A percentile compares a stretch with the other conserved stretches of the same genome.
Conservation (phyloP, 345 rosid genomes). For the Erysimum cheiranthoides region DNA sequence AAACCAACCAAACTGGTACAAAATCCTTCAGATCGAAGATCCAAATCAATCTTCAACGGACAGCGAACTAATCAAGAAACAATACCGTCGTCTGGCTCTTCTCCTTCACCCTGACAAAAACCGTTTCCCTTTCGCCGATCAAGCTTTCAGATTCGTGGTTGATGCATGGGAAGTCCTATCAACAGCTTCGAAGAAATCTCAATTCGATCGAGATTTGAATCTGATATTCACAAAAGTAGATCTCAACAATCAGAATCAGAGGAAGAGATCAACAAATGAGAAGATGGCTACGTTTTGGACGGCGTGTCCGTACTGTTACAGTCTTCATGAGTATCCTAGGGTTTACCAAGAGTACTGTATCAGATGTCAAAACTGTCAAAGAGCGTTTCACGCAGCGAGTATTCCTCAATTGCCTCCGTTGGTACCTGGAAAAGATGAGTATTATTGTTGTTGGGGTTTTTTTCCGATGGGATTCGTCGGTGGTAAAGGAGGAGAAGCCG, state of each 20-base stretch:
- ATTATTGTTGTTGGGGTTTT: constrained; percentile 86
- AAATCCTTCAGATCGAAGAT: constrained; percentile 71
- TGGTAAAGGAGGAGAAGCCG: constrained; percentile 40
- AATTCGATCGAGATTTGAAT: constrained; percentile 65
- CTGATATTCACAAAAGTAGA: constrained; percentile 66
- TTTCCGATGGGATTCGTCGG: constrained; percentile 75
- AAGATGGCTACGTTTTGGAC: constrained; percentile 81
- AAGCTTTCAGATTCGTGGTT: constrained; percentile 80
- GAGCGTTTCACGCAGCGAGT: constrained; percentile 76
- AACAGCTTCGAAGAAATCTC: constrained; percentile 57
- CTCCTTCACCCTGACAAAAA: constrained; percentile 94
- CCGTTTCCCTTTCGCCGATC: constrained; percentile 69
- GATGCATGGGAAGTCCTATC: constrained; percentile 88
- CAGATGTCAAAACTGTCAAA: constrained; percentile 71
- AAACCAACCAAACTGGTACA: constrained; percentile 79
- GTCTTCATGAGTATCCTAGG: constrained; percentile 77
- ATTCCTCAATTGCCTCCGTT: constrained; percentile 70
- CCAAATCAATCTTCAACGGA: constrained; percentile 52
- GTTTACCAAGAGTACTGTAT: constrained; percentile 82
- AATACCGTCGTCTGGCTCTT: constrained; percentile 83
- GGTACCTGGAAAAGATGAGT: constrained; percentile 81
- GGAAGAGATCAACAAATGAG: constrained; percentile 41
- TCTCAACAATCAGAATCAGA: constrained; percentile 37
- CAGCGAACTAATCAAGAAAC: constrained; percentile 69
- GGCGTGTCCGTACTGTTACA: constrained; percentile 85